These are phyloP conservation scores for Wallacemonas sp. DNA, from an alignment of 208 protist genomes.

Conservation along the genomic window DNA sequence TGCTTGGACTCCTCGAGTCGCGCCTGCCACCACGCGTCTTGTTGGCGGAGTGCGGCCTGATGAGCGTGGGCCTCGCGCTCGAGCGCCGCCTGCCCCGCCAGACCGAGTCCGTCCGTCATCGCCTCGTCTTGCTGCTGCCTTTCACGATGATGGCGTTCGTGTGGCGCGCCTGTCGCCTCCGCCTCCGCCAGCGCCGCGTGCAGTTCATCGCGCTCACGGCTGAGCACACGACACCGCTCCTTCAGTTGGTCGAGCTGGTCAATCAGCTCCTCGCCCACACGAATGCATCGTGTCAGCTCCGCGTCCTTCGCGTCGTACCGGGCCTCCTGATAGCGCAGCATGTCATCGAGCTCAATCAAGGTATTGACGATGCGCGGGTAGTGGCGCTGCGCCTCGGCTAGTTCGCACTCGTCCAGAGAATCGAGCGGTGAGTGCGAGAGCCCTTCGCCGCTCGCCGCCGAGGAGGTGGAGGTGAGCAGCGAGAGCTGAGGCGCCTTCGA, in stretches of 20 bases:
- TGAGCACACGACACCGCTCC: constrained; percentile 45
- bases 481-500: neutral
- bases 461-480: neutral
- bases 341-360: constrained; percentile 34
- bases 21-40: constrained; percentile 23
- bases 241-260: constrained; percentile 64
- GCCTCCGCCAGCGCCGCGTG: constrained; percentile 1
- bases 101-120: no score
- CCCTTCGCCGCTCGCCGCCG: neutral
- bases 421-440: constrained; percentile 5
- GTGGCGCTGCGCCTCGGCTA: constrained; percentile 20
- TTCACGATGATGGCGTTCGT: no score
- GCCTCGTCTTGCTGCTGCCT: no score
- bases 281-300: constrained; percentile 77
- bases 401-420: neutral
- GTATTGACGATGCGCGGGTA: constrained; percentile 32
- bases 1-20: constrained; percentile 15
- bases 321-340: constrained; percentile 47
- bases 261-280: constrained; percentile 76
- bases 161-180: no score
- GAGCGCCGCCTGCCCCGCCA: constrained; percentile 2
- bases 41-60: constrained; percentile 15
- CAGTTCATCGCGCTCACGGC: constrained; percentile 50
- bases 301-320: constrained; percentile 60
- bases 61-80: constrained; percentile 18